A percentile compares a stretch with the other conserved stretches of the same genome.
phyloP scores from a whole-genome alignment of 352 stramenopile genomes.

The Sclerospora graminicola region DNA sequence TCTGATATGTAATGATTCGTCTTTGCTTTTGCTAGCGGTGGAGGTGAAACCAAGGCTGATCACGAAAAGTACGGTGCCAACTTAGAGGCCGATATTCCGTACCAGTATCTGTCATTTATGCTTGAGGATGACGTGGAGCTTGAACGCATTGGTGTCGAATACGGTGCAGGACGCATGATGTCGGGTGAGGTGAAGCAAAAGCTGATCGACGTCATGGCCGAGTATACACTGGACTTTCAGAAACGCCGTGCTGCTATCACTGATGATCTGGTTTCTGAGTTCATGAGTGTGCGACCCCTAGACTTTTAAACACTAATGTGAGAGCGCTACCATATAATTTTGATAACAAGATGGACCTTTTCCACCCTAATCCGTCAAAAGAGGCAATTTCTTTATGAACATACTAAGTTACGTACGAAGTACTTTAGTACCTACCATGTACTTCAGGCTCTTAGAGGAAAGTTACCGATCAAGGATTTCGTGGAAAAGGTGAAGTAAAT shows the following conservation, averaged over 20 bases:
- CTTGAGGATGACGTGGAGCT: conserved; percentile 98
- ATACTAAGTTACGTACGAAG: too few species aligned
- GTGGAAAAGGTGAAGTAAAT: too few species aligned
- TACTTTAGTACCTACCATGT: too few species aligned
- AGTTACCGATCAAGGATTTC: too few species aligned
- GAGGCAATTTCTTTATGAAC: too few species aligned
- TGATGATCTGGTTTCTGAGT: conserved; percentile 93
- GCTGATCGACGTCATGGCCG: conserved; percentile 89
- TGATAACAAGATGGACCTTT: too few species aligned
- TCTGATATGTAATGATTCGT: too few species aligned
- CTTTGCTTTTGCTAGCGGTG: conserved; percentile 75
- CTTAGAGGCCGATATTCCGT: conserved; percentile 97
- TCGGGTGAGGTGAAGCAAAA: conserved; percentile 97
- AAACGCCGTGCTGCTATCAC: conserved; percentile 88
- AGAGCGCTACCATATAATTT: too few species aligned
- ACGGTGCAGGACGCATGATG: conserved; percentile 92
- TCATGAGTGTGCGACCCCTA: conserved; percentile 91
- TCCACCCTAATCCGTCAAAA: too few species aligned
- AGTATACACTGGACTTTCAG: conserved; percentile 94
- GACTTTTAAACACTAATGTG: too few species aligned
- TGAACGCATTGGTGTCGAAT: conserved; percentile 89
- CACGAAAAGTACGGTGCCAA: conserved; percentile 98
- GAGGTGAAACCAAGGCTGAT: conserved; percentile 96
- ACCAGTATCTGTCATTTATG: conserved; percentile 99
- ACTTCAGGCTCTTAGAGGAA: too few species aligned